These are phyloP conservation scores for Diaporthe helianthi DNA, from an alignment of 2,329 filamentous ascomycete species.

Conservation along the genomic window DNA sequence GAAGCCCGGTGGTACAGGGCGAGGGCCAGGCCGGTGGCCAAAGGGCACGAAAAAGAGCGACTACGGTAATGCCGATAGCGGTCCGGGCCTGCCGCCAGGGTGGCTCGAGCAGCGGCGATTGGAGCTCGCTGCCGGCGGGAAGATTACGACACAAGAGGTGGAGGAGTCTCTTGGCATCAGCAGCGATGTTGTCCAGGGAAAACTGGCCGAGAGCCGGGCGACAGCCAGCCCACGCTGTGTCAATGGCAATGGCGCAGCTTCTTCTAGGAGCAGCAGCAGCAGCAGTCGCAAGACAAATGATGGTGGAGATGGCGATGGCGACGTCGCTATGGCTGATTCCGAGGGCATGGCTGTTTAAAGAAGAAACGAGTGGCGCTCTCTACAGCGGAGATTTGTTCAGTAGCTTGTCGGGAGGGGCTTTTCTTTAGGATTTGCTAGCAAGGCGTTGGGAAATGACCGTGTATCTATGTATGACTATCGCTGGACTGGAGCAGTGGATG, in stretches of 20 bases:
- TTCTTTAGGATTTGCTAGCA: conserved; percentile 31
- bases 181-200: conserved; percentile 47
- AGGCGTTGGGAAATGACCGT: conserved; percentile 31
- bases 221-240: conserved; percentile 30
- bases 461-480: conserved; percentile 23
- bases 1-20: conserved; percentile 67
- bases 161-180: conserved; percentile 42
- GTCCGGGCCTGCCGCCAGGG: conserved; percentile 66
- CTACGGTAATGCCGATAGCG: conserved; percentile 71
- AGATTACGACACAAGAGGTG: conserved; percentile 38
- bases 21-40: conserved; percentile 70
- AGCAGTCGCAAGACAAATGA: conserved; percentile 25
- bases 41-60: conserved; percentile 74
- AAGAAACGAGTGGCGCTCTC: not conserved
- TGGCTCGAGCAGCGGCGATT: conserved; percentile 51
- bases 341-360: conserved; percentile 32
- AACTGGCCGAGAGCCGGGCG: conserved; percentile 41
- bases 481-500: not conserved
- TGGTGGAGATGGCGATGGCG: conserved; percentile 30
- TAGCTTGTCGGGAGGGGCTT: not conserved
- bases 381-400: not conserved
- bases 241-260: conserved; percentile 37
- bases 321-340: conserved; percentile 39
- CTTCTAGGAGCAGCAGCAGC: conserved; percentile 36
- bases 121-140: conserved; percentile 27